Evolutionary conservation across 2,329 filamentous ascomycete genomes (phyloP).

Genomic region (Bipolaris zeicola): DNA sequence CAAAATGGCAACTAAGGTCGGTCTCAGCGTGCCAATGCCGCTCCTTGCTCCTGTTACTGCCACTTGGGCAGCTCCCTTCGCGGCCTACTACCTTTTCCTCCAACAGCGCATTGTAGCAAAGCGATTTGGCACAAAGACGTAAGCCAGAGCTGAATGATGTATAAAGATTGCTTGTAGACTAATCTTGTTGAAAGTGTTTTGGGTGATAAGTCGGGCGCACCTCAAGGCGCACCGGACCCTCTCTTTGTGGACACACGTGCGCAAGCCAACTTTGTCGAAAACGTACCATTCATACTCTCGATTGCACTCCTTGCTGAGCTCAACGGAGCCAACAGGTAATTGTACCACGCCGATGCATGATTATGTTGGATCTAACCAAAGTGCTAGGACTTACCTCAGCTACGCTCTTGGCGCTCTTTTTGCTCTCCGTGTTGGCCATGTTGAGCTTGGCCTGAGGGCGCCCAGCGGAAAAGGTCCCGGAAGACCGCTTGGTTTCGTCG

Average conservation of each 20-base stretch:
- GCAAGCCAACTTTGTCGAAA: conserved; percentile 53
- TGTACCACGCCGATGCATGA: background rate
- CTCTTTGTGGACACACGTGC: conserved; percentile 47
- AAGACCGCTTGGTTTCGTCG: conserved; percentile 37
- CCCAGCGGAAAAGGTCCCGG: conserved; percentile 31
- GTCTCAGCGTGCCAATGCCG: conserved; percentile 41
- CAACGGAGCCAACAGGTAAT: conserved; percentile 50
- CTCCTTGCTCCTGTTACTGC: conserved; percentile 46
- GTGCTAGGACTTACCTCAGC: conserved; percentile 40
- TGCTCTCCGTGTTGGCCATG: conserved; percentile 48
- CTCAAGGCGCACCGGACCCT: conserved; percentile 28
- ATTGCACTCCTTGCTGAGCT: conserved; percentile 51
- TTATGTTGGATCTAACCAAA: conserved; percentile 2
- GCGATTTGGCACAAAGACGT: conserved; percentile 43
- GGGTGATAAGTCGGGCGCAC: conserved; percentile 30
- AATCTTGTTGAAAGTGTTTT: conserved; percentile 24
- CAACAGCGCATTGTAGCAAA: conserved; percentile 47
- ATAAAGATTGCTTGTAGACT: conserved; percentile 7
- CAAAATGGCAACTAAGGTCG: conserved; percentile 38
- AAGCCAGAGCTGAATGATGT: conserved; percentile 6
- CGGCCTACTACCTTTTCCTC: conserved; percentile 51
- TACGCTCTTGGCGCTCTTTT: conserved; percentile 48
- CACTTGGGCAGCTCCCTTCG: conserved; percentile 50
- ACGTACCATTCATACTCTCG: conserved; percentile 50
- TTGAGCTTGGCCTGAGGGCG: conserved; percentile 47